phyloP scores from a whole-genome alignment of 176 grass and related monocot species.

The Zea mays region Zm-B73-REFERENCE-NAM-5.0 NC_050100.1:11472501-11473000 shows the following conservation, averaged over 20 bases:
- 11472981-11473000: conserved; percentile 65
- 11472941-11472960: conserved; percentile 28
- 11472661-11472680: conserved; percentile 35
- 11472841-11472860: conserved; percentile 87
- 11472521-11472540: too few relatives aligned
- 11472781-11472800: conserved; percentile 96
- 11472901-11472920: conserved; percentile 1
- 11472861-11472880: conserved; percentile 83
- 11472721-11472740: conserved; percentile 98
- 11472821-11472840: conserved; percentile 93
- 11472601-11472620: too few relatives aligned
- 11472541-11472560: too few relatives aligned
- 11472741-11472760: conserved; percentile 99
- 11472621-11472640: conserved; percentile 38
- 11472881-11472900: conserved; percentile 6
- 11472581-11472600: too few relatives aligned
- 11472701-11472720: conserved; percentile 97
- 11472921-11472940: conserved; percentile 12
- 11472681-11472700: conserved; percentile 88
- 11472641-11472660: neutral
- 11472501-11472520: too few relatives aligned
- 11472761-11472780: conserved; percentile 85
- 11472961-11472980: conserved; percentile 17
- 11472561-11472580: too few relatives aligned
- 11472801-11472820: conserved; percentile 99